Percentiles rank a stretch among this genome's conserved stretches.
Conservation (phyloP, 345 rosid species). For the Carallia pectinifolia region DNA sequence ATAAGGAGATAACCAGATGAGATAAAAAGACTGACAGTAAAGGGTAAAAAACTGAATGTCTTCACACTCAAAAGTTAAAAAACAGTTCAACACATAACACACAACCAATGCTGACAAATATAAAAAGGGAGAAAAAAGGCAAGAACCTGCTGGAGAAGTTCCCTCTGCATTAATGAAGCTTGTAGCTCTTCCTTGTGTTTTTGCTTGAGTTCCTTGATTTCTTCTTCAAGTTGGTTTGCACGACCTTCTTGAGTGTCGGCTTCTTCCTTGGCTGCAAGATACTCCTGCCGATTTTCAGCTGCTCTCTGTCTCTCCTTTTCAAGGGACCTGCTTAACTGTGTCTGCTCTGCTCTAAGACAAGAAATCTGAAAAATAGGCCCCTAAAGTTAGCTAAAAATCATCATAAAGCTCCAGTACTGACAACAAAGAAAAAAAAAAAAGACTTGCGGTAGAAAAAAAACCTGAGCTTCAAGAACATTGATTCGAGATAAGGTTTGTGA, state of each 20-base stretch:
- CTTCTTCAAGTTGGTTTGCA: constrained; percentile 80
- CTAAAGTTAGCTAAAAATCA: constrained; percentile 32
- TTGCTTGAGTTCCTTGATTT: constrained; percentile 72
- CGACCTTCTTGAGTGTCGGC: constrained; percentile 95
- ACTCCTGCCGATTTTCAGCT: constrained; percentile 94
- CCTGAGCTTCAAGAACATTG: constrained; percentile 99
- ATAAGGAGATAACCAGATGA: too few relatives aligned
- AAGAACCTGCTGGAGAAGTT: constrained; percentile 80
- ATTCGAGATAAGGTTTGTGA: constrained; percentile 92
- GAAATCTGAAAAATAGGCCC: constrained; percentile 61
- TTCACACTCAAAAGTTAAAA: background rate
- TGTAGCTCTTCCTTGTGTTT: constrained; percentile 92
- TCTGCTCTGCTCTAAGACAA: constrained; percentile 93
- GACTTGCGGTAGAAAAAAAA: constrained; percentile 25
- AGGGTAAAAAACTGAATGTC: too few relatives aligned
- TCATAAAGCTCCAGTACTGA: constrained; percentile 12
- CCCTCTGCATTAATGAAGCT: constrained; percentile 68
- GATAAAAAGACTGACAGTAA: too few relatives aligned
- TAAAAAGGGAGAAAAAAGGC: constrained; percentile 1
- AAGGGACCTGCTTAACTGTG: constrained; percentile 85
- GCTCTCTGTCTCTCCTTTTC: constrained; percentile 99
- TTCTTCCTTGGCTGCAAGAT: constrained; percentile 95
- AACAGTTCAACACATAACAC: background rate
- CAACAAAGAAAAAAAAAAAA: background rate
- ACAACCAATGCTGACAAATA: background rate